Base-by-base conservation (phyloP, 1,139 yeast genomes). In the Barnettozyma hawaiiensis region DNA sequence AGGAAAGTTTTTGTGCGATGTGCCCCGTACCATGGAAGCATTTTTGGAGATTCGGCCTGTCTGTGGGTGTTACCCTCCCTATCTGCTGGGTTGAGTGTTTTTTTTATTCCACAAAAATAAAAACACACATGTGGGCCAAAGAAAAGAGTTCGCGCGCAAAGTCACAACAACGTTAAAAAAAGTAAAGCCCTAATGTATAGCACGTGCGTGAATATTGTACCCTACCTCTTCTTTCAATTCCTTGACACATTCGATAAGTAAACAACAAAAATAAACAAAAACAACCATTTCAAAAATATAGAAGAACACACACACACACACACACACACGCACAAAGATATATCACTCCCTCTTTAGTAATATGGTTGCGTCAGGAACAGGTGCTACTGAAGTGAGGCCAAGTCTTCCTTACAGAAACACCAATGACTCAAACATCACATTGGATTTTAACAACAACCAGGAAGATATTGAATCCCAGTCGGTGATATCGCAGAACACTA, bases 401-500 rank as follows among this genome's bases (percentile, higher is more conserved):
- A 10, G 2, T 7, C 14, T 22, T 3, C 15, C 28, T 2, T 15
- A 15, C 11, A 22, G 37, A 9, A 7, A 16, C 20, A 14, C 28
- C 22, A 23, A 23, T 18, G 37, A 23, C 20, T 42, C 42, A 2
- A 31, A 16, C 24, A 18, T 4, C 12, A 35, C 39, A 0, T 15
- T 42, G 9, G 39, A 42, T 19, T 37, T 37, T 10, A 33, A 24
- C 9, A 27, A 22, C 35, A 34, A 22, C 16, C 20, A 37, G 11
- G 19, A 34, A 2, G 45, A 41, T n/a, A 9, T 31, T 15, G 45
- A 46, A 23, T 22, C 21, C 5, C 44, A 40, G 21, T 33, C 40
- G 8, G 40, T 18, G 5, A 14, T 29, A 18, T 29, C 46, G 7
- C 37, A 35, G 28, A 46, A 41, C 37, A 41, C 48, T 15, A 41